A percentile compares a stretch with the other conserved stretches of the same genome.
These are phyloP conservation scores for Yamadazyma atlantica DNA, from an alignment of 1,139 yeast species.

Conservation along the genomic window DNA sequence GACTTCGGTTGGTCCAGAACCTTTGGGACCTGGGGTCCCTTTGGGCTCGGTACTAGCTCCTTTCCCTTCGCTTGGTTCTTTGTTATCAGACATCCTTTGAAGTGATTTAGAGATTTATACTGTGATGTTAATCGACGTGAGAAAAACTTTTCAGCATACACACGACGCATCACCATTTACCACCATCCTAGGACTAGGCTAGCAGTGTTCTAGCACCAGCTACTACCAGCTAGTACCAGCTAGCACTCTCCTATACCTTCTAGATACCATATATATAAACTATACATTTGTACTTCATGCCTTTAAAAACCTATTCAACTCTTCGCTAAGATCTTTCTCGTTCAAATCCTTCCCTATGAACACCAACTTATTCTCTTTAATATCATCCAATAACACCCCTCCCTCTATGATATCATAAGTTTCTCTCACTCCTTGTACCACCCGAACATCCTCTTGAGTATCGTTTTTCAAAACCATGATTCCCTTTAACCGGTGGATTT, in stretches of 20 bases:
- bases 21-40: too few relatives aligned
- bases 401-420: conserved; percentile 78
- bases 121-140: not conserved
- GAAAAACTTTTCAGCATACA: conserved; percentile 1
- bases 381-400: conserved; percentile 37
- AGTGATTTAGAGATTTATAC: not conserved
- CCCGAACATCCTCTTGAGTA: conserved; percentile 42
- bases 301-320: conserved; percentile 19
- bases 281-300: not conserved
- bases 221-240: too few relatives aligned
- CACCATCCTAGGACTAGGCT: too few relatives aligned
- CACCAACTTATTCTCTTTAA: conserved; percentile 58
- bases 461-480: conserved; percentile 39
- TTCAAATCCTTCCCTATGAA: conserved; percentile 73
- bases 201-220: too few relatives aligned
- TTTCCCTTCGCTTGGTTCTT: too few relatives aligned
- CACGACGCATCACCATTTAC: too few relatives aligned
- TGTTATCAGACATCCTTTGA: too few relatives aligned
- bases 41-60: too few relatives aligned
- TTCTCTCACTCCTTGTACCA: conserved; percentile 92
- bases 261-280: not conserved
- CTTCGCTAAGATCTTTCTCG: conserved; percentile 26
- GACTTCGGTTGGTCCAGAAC: not conserved
- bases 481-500: conserved; percentile 85
- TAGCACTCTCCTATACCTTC: too few relatives aligned